phyloP scores from a whole-genome alignment of 495 filamentous ascomycete genomes.

The Chaetomium cochliodes region DNA sequence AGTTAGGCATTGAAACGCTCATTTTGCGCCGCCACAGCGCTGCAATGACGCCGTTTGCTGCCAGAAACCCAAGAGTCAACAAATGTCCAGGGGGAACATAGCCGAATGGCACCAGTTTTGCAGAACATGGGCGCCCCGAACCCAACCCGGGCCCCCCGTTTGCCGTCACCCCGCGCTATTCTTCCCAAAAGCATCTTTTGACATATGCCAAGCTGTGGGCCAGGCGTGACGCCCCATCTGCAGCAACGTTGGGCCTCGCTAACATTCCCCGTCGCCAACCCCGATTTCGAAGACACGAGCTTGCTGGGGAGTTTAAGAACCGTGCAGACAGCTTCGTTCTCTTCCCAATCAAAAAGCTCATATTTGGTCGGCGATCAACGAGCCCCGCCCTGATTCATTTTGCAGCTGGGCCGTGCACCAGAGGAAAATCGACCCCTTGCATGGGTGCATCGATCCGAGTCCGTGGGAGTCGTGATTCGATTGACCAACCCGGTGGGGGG shows the following conservation, averaged over 20 bases:
- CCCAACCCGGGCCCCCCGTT: too few relatives aligned
- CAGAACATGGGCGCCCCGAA: too few relatives aligned
- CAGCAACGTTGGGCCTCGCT: neutral
- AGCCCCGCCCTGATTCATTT: neutral
- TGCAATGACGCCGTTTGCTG: too few relatives aligned
- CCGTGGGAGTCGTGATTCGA: constrained; percentile 2
- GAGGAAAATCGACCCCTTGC: constrained; percentile 4
- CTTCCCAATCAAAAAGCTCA: neutral
- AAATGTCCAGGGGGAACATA: too few relatives aligned
- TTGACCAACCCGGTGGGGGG: neutral
- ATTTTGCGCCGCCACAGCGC: neutral
- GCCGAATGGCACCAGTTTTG: too few relatives aligned
- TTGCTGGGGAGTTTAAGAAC: neutral
- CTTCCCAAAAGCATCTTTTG: neutral
- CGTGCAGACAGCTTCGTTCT: neutral
- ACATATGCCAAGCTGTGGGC: constrained; percentile 5
- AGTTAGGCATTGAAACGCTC: neutral
- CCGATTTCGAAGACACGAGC: neutral
- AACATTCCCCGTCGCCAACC: too few relatives aligned
- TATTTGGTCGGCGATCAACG: neutral
- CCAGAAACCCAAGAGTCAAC: too few relatives aligned
- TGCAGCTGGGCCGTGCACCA: neutral
- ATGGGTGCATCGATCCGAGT: constrained; percentile 15
- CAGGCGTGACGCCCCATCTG: neutral
- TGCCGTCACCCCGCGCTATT: neutral